Evolutionary conservation across 1,284 basidiomycete genomes (phyloP).

Genomic region (Cryptococcus hybrid): DNA sequence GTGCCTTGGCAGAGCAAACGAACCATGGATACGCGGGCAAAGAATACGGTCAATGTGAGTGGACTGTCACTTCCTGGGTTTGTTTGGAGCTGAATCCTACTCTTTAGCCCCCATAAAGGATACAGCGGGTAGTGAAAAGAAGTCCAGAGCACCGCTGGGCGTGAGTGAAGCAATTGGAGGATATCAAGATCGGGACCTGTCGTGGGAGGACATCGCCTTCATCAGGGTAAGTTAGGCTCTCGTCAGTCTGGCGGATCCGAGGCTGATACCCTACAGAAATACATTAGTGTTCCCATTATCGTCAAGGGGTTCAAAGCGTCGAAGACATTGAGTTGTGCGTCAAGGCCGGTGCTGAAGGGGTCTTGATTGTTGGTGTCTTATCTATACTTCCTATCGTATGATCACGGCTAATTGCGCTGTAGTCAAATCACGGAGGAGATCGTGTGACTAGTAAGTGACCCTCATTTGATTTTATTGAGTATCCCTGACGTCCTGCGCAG

Average conservation of each 20-base stretch:
- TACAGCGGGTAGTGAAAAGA: too few species aligned
- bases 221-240: constrained; percentile 62
- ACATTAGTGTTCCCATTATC: constrained; percentile 65
- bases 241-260: too few species aligned
- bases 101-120: too few species aligned
- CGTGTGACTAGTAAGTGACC: constrained; percentile 18
- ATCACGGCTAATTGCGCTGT: constrained; percentile 53
- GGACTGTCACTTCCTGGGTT: too few species aligned
- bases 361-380: not conserved
- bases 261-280: too few species aligned
- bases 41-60: too few species aligned
- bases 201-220: constrained; percentile 43
- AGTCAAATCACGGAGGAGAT: constrained; percentile 55
- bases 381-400: constrained; percentile 42
- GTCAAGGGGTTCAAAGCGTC: constrained; percentile 65
- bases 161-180: too few species aligned
- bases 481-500: constrained; percentile 20
- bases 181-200: constrained; percentile 51
- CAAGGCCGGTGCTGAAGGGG: not conserved
- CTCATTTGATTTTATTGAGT: too few species aligned
- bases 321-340: constrained; percentile 23
- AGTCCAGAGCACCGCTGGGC: too few species aligned
- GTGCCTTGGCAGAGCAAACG: too few species aligned
- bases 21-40: too few species aligned
- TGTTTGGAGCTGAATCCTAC: too few species aligned